phyloP scores from a whole-genome alignment of 2,329 filamentous ascomycete genomes.

The Ophiostoma angusticollis region DNA sequence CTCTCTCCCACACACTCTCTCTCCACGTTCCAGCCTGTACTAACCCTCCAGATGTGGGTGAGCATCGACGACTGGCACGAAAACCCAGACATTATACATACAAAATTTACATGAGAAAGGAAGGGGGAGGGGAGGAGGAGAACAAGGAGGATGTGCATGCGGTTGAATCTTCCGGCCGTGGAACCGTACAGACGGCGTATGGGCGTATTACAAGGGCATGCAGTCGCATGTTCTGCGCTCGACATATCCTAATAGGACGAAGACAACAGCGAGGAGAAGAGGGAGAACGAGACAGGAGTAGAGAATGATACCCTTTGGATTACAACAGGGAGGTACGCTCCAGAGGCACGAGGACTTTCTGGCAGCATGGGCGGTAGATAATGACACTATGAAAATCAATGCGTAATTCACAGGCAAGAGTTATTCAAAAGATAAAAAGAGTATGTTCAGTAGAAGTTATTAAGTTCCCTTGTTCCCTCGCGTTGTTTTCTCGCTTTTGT shows the following conservation, averaged over 20 bases:
- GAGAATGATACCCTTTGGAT: constrained; percentile 15
- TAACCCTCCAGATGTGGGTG: constrained; percentile 77
- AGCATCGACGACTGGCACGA: constrained; percentile 99
- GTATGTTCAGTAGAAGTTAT: background rate
- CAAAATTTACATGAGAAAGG: constrained; percentile 66
- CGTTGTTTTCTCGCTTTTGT: constrained; percentile 3
- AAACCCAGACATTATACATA: constrained; percentile 97
- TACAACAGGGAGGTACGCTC: constrained; percentile 8
- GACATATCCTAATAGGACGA: too few relatives aligned
- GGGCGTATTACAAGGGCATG: background rate
- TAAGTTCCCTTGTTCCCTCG: background rate
- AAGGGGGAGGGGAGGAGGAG: background rate
- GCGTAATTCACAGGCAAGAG: too few relatives aligned
- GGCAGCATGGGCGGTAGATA: too few relatives aligned
- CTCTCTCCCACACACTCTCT: background rate
- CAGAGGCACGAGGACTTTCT: too few relatives aligned
- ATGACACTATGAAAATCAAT: too few relatives aligned
- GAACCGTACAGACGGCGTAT: background rate
- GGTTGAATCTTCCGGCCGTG: too few relatives aligned
- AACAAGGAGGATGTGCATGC: too few relatives aligned
- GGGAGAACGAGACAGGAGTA: background rate
- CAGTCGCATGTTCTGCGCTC: background rate
- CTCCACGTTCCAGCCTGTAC: background rate
- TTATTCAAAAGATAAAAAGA: background rate
- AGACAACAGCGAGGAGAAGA: background rate